A percentile compares a stretch with the other conserved stretches of the same genome.
Evolutionary conservation across 106 monocot genomes (phyloP).

Genomic region (Hemerocallis citrina): DNA sequence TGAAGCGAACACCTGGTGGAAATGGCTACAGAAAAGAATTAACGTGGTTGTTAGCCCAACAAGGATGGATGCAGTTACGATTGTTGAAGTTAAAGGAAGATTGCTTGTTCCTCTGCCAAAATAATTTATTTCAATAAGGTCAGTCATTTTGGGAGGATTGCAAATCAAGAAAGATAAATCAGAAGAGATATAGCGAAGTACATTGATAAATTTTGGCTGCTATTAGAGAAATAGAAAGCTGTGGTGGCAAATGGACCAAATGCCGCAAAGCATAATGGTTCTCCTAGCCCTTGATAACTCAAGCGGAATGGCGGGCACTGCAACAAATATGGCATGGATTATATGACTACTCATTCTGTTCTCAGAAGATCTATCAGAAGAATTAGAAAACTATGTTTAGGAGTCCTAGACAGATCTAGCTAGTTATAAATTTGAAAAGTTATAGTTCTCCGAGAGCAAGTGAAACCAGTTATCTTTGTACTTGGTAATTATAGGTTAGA

Average conservation of each 20-base stretch:
- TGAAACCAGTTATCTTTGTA: no score
- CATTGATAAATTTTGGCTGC: conserved; percentile 26
- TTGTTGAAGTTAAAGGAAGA: conserved; percentile 40
- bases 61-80: conserved; percentile 64
- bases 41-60: conserved; percentile 92
- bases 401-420: background rate
- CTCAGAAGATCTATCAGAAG: no score
- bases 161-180: background rate
- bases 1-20: conserved; percentile 69
- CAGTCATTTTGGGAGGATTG: background rate
- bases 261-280: conserved; percentile 88
- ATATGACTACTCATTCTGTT: background rate
- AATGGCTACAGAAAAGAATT: conserved; percentile 99
- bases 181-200: background rate
- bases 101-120: conserved; percentile 23
- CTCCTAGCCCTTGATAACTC: conserved; percentile 88
- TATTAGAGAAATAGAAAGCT: conserved; percentile 80
- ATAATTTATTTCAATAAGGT: conserved; percentile 2
- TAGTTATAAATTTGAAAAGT: no score
- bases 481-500: no score
- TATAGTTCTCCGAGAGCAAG: no score
- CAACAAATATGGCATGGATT: background rate
- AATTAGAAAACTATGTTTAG: background rate
- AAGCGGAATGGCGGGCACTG: conserved; percentile 95
- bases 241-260: conserved; percentile 99